phyloP scores from a whole-genome alignment of 306 rosid species.

The Styphnolobium japonicum region DNA sequence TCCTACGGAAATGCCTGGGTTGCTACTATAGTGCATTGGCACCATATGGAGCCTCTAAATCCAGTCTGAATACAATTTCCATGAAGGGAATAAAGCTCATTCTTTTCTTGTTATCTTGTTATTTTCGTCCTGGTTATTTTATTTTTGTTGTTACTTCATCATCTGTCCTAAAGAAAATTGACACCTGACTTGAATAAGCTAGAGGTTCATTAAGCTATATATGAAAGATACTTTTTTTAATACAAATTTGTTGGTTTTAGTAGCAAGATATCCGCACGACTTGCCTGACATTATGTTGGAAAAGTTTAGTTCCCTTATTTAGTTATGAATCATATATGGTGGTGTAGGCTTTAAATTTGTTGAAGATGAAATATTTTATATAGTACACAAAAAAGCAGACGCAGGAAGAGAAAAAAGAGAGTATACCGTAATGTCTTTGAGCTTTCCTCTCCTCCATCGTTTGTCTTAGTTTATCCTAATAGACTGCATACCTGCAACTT shows the following conservation, averaged over 20 bases:
- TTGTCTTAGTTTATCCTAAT: neutral
- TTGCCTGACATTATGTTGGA: neutral
- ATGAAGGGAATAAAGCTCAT: neutral
- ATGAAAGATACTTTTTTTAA: neutral
- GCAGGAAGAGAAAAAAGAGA: neutral
- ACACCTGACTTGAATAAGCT: neutral
- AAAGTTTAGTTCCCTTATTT: neutral
- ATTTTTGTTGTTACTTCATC: neutral
- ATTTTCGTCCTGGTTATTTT: neutral
- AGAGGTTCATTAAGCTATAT: neutral
- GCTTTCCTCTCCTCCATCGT: neutral
- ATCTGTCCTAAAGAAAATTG: neutral
- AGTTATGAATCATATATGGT: neutral
- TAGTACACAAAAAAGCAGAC: neutral
- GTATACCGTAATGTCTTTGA: neutral
- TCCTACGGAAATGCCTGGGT: neutral
- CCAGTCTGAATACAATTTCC: neutral
- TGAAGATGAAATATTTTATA: no score
- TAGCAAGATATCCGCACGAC: neutral
- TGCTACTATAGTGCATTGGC: neutral
- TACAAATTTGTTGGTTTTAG: neutral
- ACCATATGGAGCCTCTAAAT: neutral
- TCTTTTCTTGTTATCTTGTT: slow-evolving; percentile 1
- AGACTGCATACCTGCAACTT: neutral
- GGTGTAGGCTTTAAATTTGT: neutral